A percentile compares a stretch with the other conserved stretches of the same genome.
Conservation (phyloP, 163 green algal species). For the Prototheca cutis region DNA sequence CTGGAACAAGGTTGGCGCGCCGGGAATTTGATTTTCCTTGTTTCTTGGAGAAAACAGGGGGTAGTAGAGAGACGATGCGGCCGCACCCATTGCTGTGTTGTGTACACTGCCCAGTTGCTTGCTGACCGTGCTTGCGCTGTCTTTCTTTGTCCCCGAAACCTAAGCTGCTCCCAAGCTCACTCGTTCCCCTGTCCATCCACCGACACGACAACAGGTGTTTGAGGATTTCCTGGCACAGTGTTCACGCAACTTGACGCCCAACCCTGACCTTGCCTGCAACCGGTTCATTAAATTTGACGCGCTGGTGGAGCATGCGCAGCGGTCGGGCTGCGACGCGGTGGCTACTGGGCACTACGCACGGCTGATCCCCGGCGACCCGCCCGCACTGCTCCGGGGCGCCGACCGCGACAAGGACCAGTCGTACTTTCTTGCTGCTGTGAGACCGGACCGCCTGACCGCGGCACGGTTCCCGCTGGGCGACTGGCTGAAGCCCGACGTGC, state of each 20-base stretch:
- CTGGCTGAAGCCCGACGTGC: constrained; percentile 56
- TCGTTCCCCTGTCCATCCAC: no score
- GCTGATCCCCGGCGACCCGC: constrained; percentile 12
- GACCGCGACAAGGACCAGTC: constrained; percentile 67
- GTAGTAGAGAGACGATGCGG: no score
- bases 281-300: constrained; percentile 61
- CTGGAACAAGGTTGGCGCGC: no score
- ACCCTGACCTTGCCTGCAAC: constrained; percentile 82
- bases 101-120: no score
- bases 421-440: constrained; percentile 70
- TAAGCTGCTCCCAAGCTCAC: no score
- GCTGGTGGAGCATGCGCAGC: constrained; percentile 31
- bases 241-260: constrained; percentile 56
- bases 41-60: no score
- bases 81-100: no score
- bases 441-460: constrained; percentile 21
- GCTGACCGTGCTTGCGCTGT: no score
- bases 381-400: constrained; percentile 32
- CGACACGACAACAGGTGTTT: no score
- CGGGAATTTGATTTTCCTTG: no score
- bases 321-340: constrained; percentile 43
- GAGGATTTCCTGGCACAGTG: constrained; percentile 47
- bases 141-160: no score
- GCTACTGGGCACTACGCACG: constrained; percentile 72
- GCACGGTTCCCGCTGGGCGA: constrained; percentile 59